phyloP scores from a whole-genome alignment of 1,284 basidiomycete species.

The Pterulicium gracile region DNA sequence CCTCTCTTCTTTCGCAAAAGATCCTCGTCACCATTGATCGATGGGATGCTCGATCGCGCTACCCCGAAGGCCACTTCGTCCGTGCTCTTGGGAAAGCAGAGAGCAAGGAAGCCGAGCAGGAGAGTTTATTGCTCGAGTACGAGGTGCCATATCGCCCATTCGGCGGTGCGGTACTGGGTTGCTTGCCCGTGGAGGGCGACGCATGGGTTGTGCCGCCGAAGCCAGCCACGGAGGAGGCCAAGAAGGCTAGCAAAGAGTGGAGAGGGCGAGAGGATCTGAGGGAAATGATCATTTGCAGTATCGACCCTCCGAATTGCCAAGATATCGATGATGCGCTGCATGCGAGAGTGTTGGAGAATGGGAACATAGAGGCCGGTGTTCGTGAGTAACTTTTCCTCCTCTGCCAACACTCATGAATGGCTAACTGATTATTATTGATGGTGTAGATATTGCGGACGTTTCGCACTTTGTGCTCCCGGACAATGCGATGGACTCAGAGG shows the following conservation, averaged over 20 bases:
- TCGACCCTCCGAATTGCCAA: constrained; percentile 94
- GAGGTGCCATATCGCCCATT: constrained; percentile 97
- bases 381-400: constrained; percentile 49
- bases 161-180: constrained; percentile 88
- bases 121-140: constrained; percentile 89
- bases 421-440: constrained; percentile 4
- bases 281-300: constrained; percentile 85
- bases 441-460: constrained; percentile 98
- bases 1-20: constrained; percentile 83
- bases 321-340: constrained; percentile 99
- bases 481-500: constrained; percentile 96
- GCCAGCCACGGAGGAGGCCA: too few relatives aligned
- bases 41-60: constrained; percentile 82
- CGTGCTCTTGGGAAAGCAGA: constrained; percentile 87
- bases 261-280: constrained; percentile 83
- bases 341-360: constrained; percentile 80
- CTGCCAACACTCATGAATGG: too few relatives aligned
- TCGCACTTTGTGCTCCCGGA: constrained; percentile 93
- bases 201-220: constrained; percentile 89
- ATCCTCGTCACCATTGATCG: constrained; percentile 92
- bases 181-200: constrained; percentile 86
- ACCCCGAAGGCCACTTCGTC: constrained; percentile 97
- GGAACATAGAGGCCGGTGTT: constrained; percentile 95
- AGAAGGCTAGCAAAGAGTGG: constrained; percentile 51
- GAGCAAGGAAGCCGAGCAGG: constrained; percentile 94